Percentiles rank a stretch among this genome's conserved stretches.
phyloP scores from a whole-genome alignment of 2,329 filamentous ascomycete genomes.

The Diaporthe sp. region DNA sequence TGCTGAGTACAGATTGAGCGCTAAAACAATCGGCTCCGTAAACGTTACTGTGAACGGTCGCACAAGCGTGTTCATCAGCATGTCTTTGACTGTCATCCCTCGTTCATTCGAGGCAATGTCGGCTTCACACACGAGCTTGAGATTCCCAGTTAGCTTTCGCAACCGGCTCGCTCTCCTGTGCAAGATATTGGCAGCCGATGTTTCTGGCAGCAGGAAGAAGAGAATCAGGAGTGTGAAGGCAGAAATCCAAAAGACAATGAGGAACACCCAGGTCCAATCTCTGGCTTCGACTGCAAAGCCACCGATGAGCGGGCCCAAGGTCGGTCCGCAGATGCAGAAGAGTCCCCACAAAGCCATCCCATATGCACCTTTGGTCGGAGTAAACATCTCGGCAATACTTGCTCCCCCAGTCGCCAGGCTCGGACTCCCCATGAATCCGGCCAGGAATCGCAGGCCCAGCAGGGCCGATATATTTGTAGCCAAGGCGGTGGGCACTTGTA shows the following conservation, averaged over 20 bases:
- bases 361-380: slow-evolving; percentile 69
- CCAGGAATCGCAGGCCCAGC: slow-evolving; percentile 73
- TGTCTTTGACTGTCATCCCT: slow-evolving; percentile 56
- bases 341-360: slow-evolving; percentile 71
- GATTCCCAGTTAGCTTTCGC: slow-evolving; percentile 50
- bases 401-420: slow-evolving; percentile 72
- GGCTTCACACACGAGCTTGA: slow-evolving; percentile 67
- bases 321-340: slow-evolving; percentile 58
- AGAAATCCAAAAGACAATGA: slow-evolving; percentile 73
- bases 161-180: slow-evolving; percentile 65
- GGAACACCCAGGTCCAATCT: slow-evolving; percentile 74
- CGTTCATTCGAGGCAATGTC: slow-evolving; percentile 58
- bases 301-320: slow-evolving; percentile 71
- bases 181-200: slow-evolving; percentile 65
- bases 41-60: slow-evolving; percentile 71
- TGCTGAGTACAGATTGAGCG: slow-evolving; percentile 71
- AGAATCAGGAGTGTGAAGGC: slow-evolving; percentile 70
- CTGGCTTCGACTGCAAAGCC: slow-evolving; percentile 70
- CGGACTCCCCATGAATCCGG: slow-evolving; percentile 76
- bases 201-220: slow-evolving; percentile 75
- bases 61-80: slow-evolving; percentile 65
- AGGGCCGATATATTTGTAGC: slow-evolving; percentile 74
- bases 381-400: slow-evolving; percentile 66
- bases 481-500: slow-evolving; percentile 74
- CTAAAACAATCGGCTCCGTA: slow-evolving; percentile 65